Evolutionary conservation across 305 asterid species (phyloP).

Genomic region (Fraxinus xanthoxyloides): DNA sequence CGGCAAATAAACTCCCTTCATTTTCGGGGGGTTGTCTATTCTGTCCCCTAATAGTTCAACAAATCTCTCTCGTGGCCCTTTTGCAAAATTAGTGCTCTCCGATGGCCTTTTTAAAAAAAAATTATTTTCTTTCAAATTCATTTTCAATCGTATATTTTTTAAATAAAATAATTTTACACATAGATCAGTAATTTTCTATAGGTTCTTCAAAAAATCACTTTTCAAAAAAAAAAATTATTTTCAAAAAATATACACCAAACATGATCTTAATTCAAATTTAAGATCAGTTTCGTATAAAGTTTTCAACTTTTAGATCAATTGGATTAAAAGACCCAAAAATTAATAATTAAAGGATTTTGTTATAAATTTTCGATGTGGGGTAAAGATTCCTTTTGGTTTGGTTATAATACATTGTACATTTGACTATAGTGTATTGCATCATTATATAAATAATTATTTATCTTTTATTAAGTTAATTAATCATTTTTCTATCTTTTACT

Average conservation of each 20-base stretch:
- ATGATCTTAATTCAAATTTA: not conserved
- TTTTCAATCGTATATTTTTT: not conserved
- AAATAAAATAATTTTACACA: too few species aligned
- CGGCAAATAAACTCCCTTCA: slow-evolving; percentile 51
- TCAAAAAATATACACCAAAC: not conserved
- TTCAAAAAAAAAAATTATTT: not conserved
- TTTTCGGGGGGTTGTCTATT: slow-evolving; percentile 92
- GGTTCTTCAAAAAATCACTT: not conserved
- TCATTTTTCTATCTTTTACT: too few species aligned
- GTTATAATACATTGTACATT: too few species aligned
- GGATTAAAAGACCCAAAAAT: too few species aligned
- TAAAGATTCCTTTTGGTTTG: too few species aligned
- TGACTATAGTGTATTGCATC: too few species aligned
- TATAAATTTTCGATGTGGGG: too few species aligned
- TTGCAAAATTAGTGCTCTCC: slow-evolving; percentile 23
- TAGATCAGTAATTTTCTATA: not conserved
- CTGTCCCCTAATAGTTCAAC: slow-evolving; percentile 74
- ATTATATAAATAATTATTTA: too few species aligned
- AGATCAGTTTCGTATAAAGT: not conserved
- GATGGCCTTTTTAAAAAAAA: too few species aligned
- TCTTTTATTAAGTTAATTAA: too few species aligned
- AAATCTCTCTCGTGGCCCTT: slow-evolving; percentile 69
- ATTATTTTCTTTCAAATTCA: not conserved
- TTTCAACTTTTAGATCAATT: not conserved
- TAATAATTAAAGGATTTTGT: not conserved